phyloP scores from a whole-genome alignment of 345 rosid species.

The Ailanthus altissimus region DNA sequence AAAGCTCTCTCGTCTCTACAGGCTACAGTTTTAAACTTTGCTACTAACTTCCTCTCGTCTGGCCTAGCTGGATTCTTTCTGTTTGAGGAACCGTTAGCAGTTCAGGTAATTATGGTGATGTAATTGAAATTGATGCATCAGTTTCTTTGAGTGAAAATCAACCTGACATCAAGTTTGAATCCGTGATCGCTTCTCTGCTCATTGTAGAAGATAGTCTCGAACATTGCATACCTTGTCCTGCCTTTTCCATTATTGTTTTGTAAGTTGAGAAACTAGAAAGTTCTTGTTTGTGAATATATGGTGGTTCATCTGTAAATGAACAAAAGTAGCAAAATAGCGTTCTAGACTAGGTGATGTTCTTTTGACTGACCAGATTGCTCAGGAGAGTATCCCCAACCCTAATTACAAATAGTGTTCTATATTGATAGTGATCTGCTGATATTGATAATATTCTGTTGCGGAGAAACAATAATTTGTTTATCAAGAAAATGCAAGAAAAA shows the following conservation, averaged over 20 bases:
- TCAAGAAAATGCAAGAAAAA: neutral
- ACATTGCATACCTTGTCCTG: neutral
- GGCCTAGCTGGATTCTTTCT: conserved; percentile 80
- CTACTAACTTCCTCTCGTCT: conserved; percentile 80
- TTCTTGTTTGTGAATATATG: neutral
- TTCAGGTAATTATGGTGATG: conserved; percentile 41
- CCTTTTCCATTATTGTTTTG: neutral
- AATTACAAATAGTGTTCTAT: neutral
- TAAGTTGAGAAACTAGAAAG: neutral
- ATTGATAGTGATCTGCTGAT: neutral
- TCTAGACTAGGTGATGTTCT: neutral
- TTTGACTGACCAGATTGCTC: neutral
- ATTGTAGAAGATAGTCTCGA: neutral
- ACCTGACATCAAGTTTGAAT: neutral
- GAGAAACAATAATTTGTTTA: neutral
- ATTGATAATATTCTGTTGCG: neutral
- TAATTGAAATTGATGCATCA: neutral
- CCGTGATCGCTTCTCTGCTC: neutral
- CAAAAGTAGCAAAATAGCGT: neutral
- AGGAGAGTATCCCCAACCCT: neutral
- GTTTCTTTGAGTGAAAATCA: neutral
- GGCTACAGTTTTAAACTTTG: conserved; percentile 86
- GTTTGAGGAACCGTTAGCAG: conserved; percentile 59
- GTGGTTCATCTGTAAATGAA: neutral
- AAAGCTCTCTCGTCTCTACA: conserved; percentile 85